Conservation (phyloP, 768 basidiomycete genomes). For the Chalciporus pseudorubinellus region DNA sequence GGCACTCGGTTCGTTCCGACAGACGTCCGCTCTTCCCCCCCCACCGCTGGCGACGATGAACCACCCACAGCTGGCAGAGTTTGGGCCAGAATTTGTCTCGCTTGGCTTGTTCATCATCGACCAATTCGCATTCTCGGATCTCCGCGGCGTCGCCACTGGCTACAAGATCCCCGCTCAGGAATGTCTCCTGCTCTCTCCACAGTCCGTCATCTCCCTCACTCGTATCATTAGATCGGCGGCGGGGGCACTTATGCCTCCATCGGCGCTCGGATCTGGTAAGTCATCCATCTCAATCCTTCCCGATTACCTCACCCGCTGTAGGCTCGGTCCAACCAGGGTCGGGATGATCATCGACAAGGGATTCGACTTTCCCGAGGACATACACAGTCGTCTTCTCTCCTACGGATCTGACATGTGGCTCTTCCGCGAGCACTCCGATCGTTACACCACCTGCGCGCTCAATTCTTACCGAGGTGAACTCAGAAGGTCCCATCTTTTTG, state of each 20-base stretch:
- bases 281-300: neutral
- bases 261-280: conserved; percentile 78
- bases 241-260: conserved; percentile 82
- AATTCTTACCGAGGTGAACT: conserved; percentile 74
- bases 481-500: conserved; percentile 49
- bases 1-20: conserved; percentile 6
- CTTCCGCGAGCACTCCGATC: conserved; percentile 57
- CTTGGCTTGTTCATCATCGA: conserved; percentile 93
- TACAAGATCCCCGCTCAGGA: conserved; percentile 39
- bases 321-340: conserved; percentile 61
- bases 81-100: conserved; percentile 60
- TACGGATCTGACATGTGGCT: conserved; percentile 80
- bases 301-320: conserved; percentile 24
- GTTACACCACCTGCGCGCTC: conserved; percentile 66
- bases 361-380: conserved; percentile 62
- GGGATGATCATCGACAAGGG: conserved; percentile 89
- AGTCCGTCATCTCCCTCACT: neutral
- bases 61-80: too few species aligned
- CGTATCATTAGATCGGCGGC: conserved; percentile 71
- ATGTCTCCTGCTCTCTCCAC: neutral
- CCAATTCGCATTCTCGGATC: conserved; percentile 63
- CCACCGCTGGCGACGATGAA: conserved; percentile 19
- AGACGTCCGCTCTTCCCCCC: neutral
- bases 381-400: conserved; percentile 51
- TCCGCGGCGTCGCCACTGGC: conserved; percentile 51